Evolutionary conservation across 352 stramenopile genomes (phyloP).

Genomic region (Phytophthora sansomeana): DNA sequence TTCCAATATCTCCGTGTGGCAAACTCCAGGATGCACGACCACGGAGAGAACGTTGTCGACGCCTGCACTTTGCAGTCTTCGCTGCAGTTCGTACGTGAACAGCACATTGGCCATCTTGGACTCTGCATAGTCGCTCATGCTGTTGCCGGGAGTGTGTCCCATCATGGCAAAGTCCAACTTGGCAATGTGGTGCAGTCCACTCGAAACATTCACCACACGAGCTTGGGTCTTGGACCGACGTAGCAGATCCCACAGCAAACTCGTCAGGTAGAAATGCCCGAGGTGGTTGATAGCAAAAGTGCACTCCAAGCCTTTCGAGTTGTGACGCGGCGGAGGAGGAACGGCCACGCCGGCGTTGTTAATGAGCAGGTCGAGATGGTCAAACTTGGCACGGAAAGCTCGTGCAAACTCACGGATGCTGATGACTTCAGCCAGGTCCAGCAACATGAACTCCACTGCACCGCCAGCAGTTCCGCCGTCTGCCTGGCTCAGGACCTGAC

Average conservation of each 20-base stretch:
- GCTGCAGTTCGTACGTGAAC: constrained; percentile 61
- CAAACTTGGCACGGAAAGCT: constrained; percentile 44
- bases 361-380: constrained; percentile 64
- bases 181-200: constrained; percentile 43
- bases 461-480: constrained; percentile 21
- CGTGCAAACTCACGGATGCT: constrained; percentile 59
- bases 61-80: constrained; percentile 33
- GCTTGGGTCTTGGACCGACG: constrained; percentile 22
- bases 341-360: constrained; percentile 68
- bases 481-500: constrained; percentile 11
- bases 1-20: constrained; percentile 48
- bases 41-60: constrained; percentile 48
- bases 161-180: constrained; percentile 42
- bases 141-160: constrained; percentile 29
- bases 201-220: constrained; percentile 55
- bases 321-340: constrained; percentile 29
- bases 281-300: constrained; percentile 64
- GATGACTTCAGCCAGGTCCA: constrained; percentile 59
- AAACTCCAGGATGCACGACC: constrained; percentile 46
- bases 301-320: constrained; percentile 39
- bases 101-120: constrained; percentile 62
- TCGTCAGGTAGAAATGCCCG: constrained; percentile 62
- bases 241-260: constrained; percentile 48
- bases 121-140: constrained; percentile 43
- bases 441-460: constrained; percentile 42